Percentiles rank a stretch among this genome's conserved stretches.
phyloP scores from a whole-genome alignment of 768 basidiomycete species.

The Coprinopsis strossmayeri region DNA sequence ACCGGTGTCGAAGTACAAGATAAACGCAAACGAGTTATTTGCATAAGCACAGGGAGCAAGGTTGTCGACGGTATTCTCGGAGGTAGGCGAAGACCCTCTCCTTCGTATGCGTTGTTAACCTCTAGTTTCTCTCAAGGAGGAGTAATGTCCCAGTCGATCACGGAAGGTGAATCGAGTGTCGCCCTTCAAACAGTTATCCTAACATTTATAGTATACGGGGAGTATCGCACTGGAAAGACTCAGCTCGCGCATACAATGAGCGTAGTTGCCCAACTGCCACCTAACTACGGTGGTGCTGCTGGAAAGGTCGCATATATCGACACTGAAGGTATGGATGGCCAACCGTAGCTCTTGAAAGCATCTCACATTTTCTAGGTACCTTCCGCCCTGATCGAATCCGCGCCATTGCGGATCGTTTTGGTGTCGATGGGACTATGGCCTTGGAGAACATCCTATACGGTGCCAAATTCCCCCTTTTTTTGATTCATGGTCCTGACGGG shows the following conservation, averaged over 20 bases:
- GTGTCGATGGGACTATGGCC: conserved; percentile 83
- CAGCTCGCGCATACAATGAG: conserved; percentile 95
- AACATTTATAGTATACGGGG: conserved; percentile 70
- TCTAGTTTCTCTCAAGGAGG: conserved; percentile 47
- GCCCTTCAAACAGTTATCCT: conserved; percentile 2
- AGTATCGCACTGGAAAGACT: conserved; percentile 94
- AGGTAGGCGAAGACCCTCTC: conserved; percentile 37
- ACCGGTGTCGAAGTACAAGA: conserved; percentile 91
- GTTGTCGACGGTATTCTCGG: conserved; percentile 84
- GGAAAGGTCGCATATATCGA: conserved; percentile 95
- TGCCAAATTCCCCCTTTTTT: conserved; percentile 16
- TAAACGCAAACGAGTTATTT: conserved; percentile 68
- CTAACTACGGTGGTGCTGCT: conserved; percentile 83
- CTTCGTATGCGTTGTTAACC: background rate
- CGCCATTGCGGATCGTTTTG: conserved; percentile 88
- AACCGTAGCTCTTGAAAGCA: background rate
- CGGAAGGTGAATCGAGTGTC: conserved; percentile 54
- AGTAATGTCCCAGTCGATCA: conserved; percentile 87
- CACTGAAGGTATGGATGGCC: conserved; percentile 64
- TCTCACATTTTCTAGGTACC: conserved; percentile 48
- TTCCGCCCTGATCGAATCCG: conserved; percentile 92
- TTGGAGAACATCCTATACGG: conserved; percentile 92
- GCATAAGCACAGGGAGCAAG: conserved; percentile 93
- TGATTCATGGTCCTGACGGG: background rate
- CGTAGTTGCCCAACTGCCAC: conserved; percentile 82